Evolutionary conservation across 2,329 filamentous ascomycete genomes (phyloP), one percentile per base, ranked within the genome.

Genomic region (Hymenoscyphus albidus): DNA sequence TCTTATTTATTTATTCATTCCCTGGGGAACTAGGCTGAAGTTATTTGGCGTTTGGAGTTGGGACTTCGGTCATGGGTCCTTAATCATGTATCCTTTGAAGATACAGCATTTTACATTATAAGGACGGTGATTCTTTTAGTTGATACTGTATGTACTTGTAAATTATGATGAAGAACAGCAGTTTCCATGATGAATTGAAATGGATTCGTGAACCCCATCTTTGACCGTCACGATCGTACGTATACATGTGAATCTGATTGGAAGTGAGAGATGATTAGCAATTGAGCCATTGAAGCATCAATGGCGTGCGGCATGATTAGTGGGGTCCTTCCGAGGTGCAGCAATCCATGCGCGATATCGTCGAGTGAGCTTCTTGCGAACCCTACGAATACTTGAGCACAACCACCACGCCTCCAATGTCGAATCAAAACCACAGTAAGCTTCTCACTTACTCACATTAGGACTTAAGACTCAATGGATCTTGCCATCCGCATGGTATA

Each of bases 241-340:
- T 54, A 22, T 3, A 18, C 18, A 18, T 22, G 18, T 54, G 48
- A 22, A 54, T 22, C 9, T 54, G 48, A 54, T 54, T 54, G 18
- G 48, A 54, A 54, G 35, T 27, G 35, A 35, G 5, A 35, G 22
- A 0, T 22, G 7, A 27, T 12, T 22, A 3, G 18, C 9, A 27
- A 54, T 54, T 54, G 48, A 13, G 4, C 48, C 22, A 54, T 27
- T 27, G 48, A 13, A 27, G 48, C 18, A 27, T 4, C 48, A 54
- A 54, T 54, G 48, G 48, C 48, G 48, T 54, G 48, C 48, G n/a
- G 22, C 48, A 54, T 51, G 22, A 51, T 51, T 51, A 18, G 44
- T 51, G 44, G 48, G 22, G 48, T 22, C 10, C 48, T 54, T 54
- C 48, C 18, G 18, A 27, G 48, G 7, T 54, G 44, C 44, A 27